Evolutionary conservation across 768 basidiomycete species (phyloP).

Genomic region (Boletus bicolor): DNA sequence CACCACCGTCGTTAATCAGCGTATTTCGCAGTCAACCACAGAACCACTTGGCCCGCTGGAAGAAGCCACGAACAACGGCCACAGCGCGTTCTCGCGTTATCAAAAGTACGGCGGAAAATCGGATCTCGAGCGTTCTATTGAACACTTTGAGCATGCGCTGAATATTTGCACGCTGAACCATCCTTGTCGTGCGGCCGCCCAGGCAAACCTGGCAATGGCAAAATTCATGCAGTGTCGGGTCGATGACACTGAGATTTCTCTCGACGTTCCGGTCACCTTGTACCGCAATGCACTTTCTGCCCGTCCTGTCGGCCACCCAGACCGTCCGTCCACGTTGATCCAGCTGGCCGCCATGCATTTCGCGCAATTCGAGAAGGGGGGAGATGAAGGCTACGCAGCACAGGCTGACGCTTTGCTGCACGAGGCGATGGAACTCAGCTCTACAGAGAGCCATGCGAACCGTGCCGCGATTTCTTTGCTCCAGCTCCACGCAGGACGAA

Average conservation of each 20-base stretch:
- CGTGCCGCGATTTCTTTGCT: too few species aligned
- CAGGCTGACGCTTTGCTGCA: not conserved
- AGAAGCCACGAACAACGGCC: not conserved
- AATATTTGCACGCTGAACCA: not conserved
- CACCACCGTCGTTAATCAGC: too few species aligned
- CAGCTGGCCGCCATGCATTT: not conserved
- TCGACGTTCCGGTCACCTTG: not conserved
- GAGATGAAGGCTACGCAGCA: not conserved
- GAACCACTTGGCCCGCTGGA: not conserved
- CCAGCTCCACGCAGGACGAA: not conserved
- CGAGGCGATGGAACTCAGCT: not conserved
- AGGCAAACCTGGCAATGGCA: conserved; percentile 1
- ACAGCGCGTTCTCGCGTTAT: not conserved
- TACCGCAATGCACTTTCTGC: not conserved
- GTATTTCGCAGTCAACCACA: not conserved
- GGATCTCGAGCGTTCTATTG: not conserved
- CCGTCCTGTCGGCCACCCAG: conserved; percentile 2
- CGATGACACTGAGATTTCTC: not conserved
- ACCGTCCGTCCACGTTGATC: not conserved
- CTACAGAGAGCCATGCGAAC: not conserved
- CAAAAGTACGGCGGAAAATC: not conserved
- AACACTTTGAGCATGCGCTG: not conserved
- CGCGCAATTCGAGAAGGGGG: too few species aligned
- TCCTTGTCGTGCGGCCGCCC: conserved; percentile 1
- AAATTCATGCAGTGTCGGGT: not conserved